Evolutionary conservation across 306 rosid species (phyloP).

Genomic region (Gastrolobium villosum): DNA sequence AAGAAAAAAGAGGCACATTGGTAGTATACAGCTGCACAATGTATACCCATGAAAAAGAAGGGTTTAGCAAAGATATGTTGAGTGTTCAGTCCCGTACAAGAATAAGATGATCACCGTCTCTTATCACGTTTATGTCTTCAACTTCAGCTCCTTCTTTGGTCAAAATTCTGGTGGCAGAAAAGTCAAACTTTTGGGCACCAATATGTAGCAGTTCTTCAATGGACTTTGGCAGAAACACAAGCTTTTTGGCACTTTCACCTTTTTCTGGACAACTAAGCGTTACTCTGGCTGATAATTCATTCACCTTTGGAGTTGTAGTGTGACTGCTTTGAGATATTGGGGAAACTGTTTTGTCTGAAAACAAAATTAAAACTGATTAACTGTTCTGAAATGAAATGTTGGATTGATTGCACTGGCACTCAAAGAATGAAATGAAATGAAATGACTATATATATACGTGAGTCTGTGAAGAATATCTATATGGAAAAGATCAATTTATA

Average conservation of each 20-base stretch:
- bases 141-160: slow-evolving; percentile 70
- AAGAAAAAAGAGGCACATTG: too few relatives aligned
- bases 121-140: slow-evolving; percentile 64
- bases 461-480: too few relatives aligned
- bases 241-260: slow-evolving; percentile 54
- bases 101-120: slow-evolving; percentile 75
- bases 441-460: too few relatives aligned
- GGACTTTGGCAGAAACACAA: slow-evolving; percentile 61
- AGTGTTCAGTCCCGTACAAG: slow-evolving; percentile 33
- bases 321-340: slow-evolving; percentile 12
- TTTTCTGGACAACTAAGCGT: slow-evolving; percentile 61
- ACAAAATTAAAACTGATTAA: not conserved
- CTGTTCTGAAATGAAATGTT: not conserved
- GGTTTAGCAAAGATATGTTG: too few relatives aligned
- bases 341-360: slow-evolving; percentile 49
- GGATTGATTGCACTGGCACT: not conserved
- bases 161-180: slow-evolving; percentile 53
- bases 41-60: too few relatives aligned
- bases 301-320: not conserved
- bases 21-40: too few relatives aligned
- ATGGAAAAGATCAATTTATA: too few relatives aligned
- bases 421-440: not conserved
- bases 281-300: slow-evolving; percentile 49
- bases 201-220: slow-evolving; percentile 57
- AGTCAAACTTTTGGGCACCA: slow-evolving; percentile 65